Evolutionary conservation across 345 rosid species (phyloP).

Genomic region (Luvunga scandens): DNA sequence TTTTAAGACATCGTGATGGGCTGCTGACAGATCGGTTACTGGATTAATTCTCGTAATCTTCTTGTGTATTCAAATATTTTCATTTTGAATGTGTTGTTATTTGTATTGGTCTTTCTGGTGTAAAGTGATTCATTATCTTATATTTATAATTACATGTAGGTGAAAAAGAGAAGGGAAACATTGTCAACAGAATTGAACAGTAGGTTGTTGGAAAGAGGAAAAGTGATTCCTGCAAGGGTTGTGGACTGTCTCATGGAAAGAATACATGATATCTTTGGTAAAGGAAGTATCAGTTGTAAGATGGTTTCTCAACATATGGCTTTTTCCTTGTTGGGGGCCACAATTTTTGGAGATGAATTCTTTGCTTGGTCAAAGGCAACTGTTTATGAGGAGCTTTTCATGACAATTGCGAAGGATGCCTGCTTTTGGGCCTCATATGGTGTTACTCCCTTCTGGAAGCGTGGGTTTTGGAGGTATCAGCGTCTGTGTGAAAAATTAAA

Average conservation of each 20-base stretch:
- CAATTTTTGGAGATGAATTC: constrained; percentile 52
- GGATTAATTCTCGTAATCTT: not conserved
- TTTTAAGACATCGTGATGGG: not conserved
- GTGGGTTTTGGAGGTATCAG: constrained; percentile 56
- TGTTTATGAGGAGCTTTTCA: constrained; percentile 52
- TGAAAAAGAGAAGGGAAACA: constrained; percentile 45
- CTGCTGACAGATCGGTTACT: not conserved
- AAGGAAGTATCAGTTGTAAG: constrained; percentile 37
- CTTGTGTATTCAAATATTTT: not conserved
- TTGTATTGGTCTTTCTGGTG: not conserved
- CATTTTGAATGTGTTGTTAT: not conserved
- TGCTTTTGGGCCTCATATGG: constrained; percentile 62
- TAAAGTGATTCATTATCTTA: not conserved
- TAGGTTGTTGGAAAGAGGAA: constrained; percentile 32
- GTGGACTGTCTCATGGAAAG: constrained; percentile 39
- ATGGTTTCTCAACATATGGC: constrained; percentile 57
- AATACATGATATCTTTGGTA: constrained; percentile 20
- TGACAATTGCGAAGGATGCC: constrained; percentile 52
- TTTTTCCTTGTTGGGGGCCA: constrained; percentile 46
- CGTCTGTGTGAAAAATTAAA: constrained; percentile 44
- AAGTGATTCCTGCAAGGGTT: constrained; percentile 26
- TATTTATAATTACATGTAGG: constrained; percentile 28
- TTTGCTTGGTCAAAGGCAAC: constrained; percentile 58
- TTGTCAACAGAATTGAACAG: constrained; percentile 41
- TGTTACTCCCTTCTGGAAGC: constrained; percentile 55